Percentiles rank a stretch among this genome's conserved stretches.
Evolutionary conservation across 2,329 filamentous ascomycete species (phyloP).

Genomic region (Rhexocercosporidium sp.): DNA sequence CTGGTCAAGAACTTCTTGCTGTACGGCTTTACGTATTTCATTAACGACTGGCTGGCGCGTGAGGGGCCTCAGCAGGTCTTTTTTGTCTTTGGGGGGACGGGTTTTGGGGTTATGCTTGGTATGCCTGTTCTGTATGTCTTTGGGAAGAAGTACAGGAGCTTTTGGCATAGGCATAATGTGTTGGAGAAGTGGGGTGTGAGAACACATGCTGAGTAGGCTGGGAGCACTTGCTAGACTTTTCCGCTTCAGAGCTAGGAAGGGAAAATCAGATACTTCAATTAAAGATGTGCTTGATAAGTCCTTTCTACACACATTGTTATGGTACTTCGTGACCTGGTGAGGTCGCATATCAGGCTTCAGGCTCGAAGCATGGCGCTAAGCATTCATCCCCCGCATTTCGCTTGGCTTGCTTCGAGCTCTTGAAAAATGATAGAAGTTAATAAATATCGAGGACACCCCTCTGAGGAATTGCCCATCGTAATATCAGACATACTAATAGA

Average conservation of each 20-base stretch:
- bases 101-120: slow-evolving; percentile 22
- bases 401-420: neutral
- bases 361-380: slow-evolving; percentile 11
- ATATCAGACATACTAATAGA: neutral
- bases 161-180: slow-evolving; percentile 27
- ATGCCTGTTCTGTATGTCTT: slow-evolving; percentile 39
- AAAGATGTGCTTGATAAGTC: neutral
- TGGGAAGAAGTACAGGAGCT: slow-evolving; percentile 41
- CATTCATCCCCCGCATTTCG: neutral
- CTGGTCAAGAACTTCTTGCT: slow-evolving; percentile 48
- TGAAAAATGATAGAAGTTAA: neutral
- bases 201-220: slow-evolving; percentile 27
- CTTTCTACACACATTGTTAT: no score
- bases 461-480: neutral
- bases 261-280: neutral
- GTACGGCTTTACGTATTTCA: slow-evolving; percentile 36
- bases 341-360: neutral
- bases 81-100: slow-evolving; percentile 26
- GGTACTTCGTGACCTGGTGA: neutral
- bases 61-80: slow-evolving; percentile 36
- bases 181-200: slow-evolving; percentile 27
- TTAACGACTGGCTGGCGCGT: slow-evolving; percentile 36
- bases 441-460: neutral
- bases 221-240: neutral
- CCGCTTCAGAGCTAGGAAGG: neutral